These are phyloP conservation scores for Colletotrichum limetticola DNA, from an alignment of 2,329 filamentous ascomycete species.

Conservation along the genomic window DNA sequence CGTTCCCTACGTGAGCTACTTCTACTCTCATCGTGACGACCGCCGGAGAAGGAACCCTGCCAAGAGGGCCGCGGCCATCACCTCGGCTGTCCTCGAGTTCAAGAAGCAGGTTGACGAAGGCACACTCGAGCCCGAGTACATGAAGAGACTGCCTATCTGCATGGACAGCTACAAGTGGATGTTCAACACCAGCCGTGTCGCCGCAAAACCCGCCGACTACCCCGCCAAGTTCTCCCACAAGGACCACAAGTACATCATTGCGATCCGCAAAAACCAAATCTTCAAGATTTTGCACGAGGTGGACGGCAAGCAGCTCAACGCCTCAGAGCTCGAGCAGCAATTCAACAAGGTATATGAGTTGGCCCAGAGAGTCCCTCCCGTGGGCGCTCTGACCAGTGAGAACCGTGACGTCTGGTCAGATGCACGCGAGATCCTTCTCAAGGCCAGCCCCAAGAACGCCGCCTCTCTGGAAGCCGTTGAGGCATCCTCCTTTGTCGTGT, in stretches of 20 bases:
- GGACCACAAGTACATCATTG: constrained; percentile 88
- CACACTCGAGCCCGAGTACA: constrained; percentile 94
- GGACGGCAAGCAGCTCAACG: constrained; percentile 86
- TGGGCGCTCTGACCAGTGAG: constrained; percentile 88
- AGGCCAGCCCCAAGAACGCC: constrained; percentile 82
- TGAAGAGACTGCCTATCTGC: constrained; percentile 96
- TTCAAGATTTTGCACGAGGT: constrained; percentile 90
- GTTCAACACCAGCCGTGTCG: constrained; percentile 94
- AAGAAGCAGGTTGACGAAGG: constrained; percentile 89
- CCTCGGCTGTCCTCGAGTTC: constrained; percentile 88
- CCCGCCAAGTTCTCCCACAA: constrained; percentile 81
- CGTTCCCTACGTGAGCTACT: constrained; percentile 98
- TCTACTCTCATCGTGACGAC: constrained; percentile 98
- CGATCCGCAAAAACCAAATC: constrained; percentile 95
- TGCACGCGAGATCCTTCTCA: constrained; percentile 79
- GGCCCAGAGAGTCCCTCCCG: constrained; percentile 75
- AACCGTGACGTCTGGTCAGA: constrained; percentile 95
- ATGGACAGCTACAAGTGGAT: constrained; percentile 99
- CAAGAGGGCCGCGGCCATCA: constrained; percentile 92
- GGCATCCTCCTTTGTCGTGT: constrained; percentile 89
- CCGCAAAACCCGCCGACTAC: constrained; percentile 83
- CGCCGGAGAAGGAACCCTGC: constrained; percentile 86
- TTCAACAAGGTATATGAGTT: constrained; percentile 87
- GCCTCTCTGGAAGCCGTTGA: constrained; percentile 84
- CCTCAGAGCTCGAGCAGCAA: constrained; percentile 88